phyloP scores from a whole-genome alignment of 1,284 basidiomycete species.

The Cutaneotrichosporon cutaneum region DNA sequence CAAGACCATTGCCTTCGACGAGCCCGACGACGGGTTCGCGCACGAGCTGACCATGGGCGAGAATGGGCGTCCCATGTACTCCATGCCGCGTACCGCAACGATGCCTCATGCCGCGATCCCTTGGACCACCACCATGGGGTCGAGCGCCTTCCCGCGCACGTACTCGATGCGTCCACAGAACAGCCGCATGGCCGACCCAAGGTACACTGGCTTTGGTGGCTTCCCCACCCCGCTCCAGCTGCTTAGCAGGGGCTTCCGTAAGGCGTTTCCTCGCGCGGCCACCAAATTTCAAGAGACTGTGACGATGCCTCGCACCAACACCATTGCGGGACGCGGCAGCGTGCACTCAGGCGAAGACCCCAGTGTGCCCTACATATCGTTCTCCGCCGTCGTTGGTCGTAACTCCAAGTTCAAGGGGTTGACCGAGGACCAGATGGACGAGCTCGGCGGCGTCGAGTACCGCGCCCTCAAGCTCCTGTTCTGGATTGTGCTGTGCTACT shows the following conservation, averaged over 20 bases:
- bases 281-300: slow-evolving; percentile 62
- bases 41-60: slow-evolving; percentile 21
- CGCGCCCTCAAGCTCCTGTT: slow-evolving; percentile 76
- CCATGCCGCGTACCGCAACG: slow-evolving; percentile 39
- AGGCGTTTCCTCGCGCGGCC: slow-evolving; percentile 62
- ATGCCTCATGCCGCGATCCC: slow-evolving; percentile 33
- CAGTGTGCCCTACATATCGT: slow-evolving; percentile 77
- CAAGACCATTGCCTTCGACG: slow-evolving; percentile 61
- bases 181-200: slow-evolving; percentile 34
- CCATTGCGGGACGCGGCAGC: slow-evolving; percentile 54
- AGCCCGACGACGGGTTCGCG: slow-evolving; percentile 40
- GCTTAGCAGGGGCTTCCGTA: slow-evolving; percentile 56
- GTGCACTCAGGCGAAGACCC: slow-evolving; percentile 48
- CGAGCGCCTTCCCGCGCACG: slow-evolving; percentile 44
- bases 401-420: slow-evolving; percentile 84
- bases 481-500: slow-evolving; percentile 72
- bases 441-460: slow-evolving; percentile 92
- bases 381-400: slow-evolving; percentile 76
- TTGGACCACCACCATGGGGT: slow-evolving; percentile 27
- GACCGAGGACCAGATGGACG: slow-evolving; percentile 79
- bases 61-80: slow-evolving; percentile 21
- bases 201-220: slow-evolving; percentile 66
- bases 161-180: slow-evolving; percentile 51
- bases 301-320: slow-evolving; percentile 71
- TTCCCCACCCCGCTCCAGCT: slow-evolving; percentile 79